Conservation (phyloP, 495 filamentous ascomycete species). For the Talaromyces wortmannii region DNA sequence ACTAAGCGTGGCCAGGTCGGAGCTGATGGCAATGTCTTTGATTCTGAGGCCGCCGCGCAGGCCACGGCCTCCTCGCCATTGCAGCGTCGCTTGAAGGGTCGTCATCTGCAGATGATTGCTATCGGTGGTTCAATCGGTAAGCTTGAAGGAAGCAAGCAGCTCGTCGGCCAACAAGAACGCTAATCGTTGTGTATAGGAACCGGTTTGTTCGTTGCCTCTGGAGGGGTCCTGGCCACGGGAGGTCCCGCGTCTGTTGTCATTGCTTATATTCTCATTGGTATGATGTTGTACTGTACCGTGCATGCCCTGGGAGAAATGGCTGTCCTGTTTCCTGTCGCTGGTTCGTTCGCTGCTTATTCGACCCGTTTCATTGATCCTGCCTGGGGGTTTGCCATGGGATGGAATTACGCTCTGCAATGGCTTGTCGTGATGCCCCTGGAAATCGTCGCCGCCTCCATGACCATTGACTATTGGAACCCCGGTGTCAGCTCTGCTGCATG, state of each 20-base stretch:
- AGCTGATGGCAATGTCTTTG: conserved; percentile 59
- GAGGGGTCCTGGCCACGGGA: conserved; percentile 66
- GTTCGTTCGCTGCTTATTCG: conserved; percentile 88
- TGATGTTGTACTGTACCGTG: conserved; percentile 88
- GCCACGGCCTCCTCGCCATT: conserved; percentile 74
- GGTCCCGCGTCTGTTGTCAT: conserved; percentile 83
- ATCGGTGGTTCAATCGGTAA: conserved; percentile 91
- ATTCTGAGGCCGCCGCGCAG: conserved; percentile 65
- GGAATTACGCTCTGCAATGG: conserved; percentile 98
- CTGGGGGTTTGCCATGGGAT: conserved; percentile 98
- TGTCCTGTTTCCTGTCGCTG: conserved; percentile 83
- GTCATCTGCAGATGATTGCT: conserved; percentile 95
- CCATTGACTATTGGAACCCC: conserved; percentile 76
- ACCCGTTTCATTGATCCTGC: conserved; percentile 90
- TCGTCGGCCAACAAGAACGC: not conserved
- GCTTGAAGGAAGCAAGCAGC: conserved; percentile 4
- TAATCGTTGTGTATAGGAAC: conserved; percentile 51
- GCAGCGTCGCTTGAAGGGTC: conserved; percentile 67
- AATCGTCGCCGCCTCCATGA: conserved; percentile 85
- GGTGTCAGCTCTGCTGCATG: conserved; percentile 66
- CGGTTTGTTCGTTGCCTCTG: conserved; percentile 86
- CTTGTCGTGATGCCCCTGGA: conserved; percentile 82
- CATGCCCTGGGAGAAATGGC: conserved; percentile 91
- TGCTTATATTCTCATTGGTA: conserved; percentile 73
- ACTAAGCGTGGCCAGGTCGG: conserved; percentile 45